These are phyloP conservation scores for Talaromyces wortmannii DNA, from an alignment of 495 filamentous ascomycete species.

Conservation along the genomic window DNA sequence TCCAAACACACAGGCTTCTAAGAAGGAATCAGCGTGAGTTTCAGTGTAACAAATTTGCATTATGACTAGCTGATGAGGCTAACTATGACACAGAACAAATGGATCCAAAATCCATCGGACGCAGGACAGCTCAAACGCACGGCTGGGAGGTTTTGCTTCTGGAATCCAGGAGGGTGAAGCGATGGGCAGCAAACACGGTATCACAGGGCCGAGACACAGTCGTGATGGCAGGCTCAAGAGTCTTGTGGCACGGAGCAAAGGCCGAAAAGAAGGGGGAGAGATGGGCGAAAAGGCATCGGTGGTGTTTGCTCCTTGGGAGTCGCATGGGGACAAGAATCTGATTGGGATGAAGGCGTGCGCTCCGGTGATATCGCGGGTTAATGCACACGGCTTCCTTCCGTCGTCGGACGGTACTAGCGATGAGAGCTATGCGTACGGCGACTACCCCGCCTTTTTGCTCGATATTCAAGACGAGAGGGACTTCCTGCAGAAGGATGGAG, in stretches of 20 bases:
- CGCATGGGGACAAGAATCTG: slow-evolving; percentile 10
- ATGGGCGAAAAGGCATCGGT: background rate
- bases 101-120: too few species aligned
- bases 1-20: background rate
- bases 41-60: background rate
- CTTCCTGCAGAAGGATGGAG: background rate
- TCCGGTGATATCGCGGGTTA: slow-evolving; percentile 17
- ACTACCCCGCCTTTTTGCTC: background rate
- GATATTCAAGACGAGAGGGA: background rate
- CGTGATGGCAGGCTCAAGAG: background rate
- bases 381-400: slow-evolving; percentile 23
- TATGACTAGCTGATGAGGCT: background rate
- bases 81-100: background rate
- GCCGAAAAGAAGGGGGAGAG: background rate
- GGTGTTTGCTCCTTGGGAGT: background rate
- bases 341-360: slow-evolving; percentile 15
- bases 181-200: background rate
- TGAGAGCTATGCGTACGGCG: background rate
- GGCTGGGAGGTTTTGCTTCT: too few species aligned
- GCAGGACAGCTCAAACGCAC: too few species aligned
- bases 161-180: background rate
- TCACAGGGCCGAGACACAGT: background rate
- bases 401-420: slow-evolving; percentile 17
- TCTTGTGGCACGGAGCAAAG: background rate
- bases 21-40: background rate